A percentile compares a stretch with the other conserved stretches of the same genome.
Conservation (phyloP, 1,284 basidiomycete species). For the Boletus hoseneyae region DNA sequence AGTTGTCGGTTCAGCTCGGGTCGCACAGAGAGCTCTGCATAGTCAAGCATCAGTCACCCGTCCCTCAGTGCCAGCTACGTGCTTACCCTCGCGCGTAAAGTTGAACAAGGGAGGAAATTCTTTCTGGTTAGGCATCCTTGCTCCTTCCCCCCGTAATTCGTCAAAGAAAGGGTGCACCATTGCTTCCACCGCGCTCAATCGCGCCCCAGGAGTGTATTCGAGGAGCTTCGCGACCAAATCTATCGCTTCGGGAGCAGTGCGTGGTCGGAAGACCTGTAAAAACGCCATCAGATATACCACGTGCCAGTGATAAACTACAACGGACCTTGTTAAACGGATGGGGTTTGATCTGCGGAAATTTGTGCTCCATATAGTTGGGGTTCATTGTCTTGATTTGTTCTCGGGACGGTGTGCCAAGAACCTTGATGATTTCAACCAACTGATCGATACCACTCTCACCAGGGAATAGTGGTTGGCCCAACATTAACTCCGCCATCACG, state of each 20-base stretch:
- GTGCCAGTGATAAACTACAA: background rate
- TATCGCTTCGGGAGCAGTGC: constrained; percentile 95
- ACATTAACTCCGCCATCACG: constrained; percentile 99
- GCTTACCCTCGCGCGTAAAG: constrained; percentile 92
- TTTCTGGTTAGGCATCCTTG: constrained; percentile 95
- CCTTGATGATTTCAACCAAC: constrained; percentile 99
- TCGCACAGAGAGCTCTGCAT: constrained; percentile 87
- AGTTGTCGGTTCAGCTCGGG: constrained; percentile 92
- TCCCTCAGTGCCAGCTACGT: background rate
- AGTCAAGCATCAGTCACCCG: constrained; percentile 5
- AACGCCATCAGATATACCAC: constrained; percentile 10
- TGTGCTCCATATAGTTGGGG: constrained; percentile 99
- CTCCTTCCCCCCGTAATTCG: constrained; percentile 86
- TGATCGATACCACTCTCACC: constrained; percentile 99
- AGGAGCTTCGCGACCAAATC: constrained; percentile 92
- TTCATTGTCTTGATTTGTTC: constrained; percentile 99
- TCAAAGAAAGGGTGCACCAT: constrained; percentile 98
- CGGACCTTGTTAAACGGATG: constrained; percentile 89
- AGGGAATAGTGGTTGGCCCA: constrained; percentile 98
- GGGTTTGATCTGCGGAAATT: constrained; percentile 99
- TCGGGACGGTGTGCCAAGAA: constrained; percentile 94
- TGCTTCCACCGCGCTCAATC: constrained; percentile 90
- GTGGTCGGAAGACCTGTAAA: constrained; percentile 91
- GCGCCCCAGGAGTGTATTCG: constrained; percentile 94
- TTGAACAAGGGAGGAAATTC: constrained; percentile 94